Conservation (phyloP, 2,329 filamentous ascomycete species). For the Chalara sp. region DNA sequence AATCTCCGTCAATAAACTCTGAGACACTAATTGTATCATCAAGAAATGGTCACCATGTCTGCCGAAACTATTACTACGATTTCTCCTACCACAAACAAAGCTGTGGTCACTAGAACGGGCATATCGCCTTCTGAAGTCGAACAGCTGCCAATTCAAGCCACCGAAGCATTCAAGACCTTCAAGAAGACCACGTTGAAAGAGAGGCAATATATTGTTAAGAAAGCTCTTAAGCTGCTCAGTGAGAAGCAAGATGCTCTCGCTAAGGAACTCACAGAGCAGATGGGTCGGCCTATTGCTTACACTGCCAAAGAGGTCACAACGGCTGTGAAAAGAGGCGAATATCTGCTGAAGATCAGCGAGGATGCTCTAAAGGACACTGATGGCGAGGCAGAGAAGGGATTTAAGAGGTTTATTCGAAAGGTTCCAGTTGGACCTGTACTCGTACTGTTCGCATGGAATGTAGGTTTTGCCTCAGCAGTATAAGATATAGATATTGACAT, state of each 20-base stretch:
- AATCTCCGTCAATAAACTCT: too few species aligned
- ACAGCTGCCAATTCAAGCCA: constrained; percentile 63
- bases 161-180: constrained; percentile 70
- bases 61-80: constrained; percentile 68
- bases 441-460: constrained; percentile 94
- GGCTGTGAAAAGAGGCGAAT: constrained; percentile 77
- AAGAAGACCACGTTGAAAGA: constrained; percentile 67
- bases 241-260: constrained; percentile 74
- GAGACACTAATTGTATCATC: too few species aligned
- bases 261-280: constrained; percentile 83
- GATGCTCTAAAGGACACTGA: constrained; percentile 73
- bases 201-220: constrained; percentile 73
- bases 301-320: constrained; percentile 78
- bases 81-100: constrained; percentile 82
- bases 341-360: constrained; percentile 75
- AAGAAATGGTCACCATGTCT: constrained; percentile 41
- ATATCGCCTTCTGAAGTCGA: constrained; percentile 64
- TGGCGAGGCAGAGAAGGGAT: constrained; percentile 79
- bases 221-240: constrained; percentile 65
- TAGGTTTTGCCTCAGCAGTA: constrained; percentile 38
- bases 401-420: constrained; percentile 85
- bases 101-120: constrained; percentile 73
- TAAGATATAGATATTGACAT: constrained; percentile 8
- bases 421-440: constrained; percentile 81
- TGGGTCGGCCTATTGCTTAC: constrained; percentile 89